Evolutionary conservation across 2,329 filamentous ascomycete genomes (phyloP).

Genomic region (Trichoderma sp.): DNA sequence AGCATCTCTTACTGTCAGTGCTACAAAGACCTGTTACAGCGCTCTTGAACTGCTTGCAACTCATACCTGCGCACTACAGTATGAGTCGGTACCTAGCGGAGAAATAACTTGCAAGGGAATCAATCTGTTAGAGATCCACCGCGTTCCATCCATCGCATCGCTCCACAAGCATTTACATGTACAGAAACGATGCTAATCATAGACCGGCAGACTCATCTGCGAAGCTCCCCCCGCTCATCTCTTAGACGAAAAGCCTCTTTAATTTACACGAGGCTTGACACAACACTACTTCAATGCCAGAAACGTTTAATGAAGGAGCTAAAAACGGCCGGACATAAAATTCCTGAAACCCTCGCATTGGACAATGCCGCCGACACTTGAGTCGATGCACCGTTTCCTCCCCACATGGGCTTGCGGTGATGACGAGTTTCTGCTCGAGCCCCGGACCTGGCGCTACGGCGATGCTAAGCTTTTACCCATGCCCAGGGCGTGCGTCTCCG

Average conservation of each 20-base stretch:
- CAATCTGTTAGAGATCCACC: neutral
- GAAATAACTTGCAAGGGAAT: neutral
- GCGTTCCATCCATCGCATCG: neutral
- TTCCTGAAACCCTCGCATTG: constrained; percentile 7
- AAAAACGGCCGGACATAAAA: neutral
- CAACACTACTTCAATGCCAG: neutral
- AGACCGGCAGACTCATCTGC: too few relatives aligned
- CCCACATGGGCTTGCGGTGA: constrained; percentile 18
- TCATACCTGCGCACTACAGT: neutral
- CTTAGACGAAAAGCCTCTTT: neutral
- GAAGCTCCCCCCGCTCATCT: neutral
- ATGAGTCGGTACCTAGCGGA: neutral
- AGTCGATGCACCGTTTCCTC: neutral
- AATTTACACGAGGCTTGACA: neutral
- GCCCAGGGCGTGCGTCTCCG: neutral
- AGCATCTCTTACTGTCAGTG: too few relatives aligned
- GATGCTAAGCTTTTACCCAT: constrained; percentile 1
- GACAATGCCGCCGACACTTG: neutral
- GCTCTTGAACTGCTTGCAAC: neutral
- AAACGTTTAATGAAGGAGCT: neutral
- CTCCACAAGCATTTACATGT: neutral
- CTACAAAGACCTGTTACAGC: neutral
- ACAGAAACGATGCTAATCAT: neutral
- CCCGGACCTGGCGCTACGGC: neutral
- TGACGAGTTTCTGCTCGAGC: neutral